Base-by-base conservation (phyloP, 768 basidiomycete species). In the Hygrophorus pudorinus region DNA sequence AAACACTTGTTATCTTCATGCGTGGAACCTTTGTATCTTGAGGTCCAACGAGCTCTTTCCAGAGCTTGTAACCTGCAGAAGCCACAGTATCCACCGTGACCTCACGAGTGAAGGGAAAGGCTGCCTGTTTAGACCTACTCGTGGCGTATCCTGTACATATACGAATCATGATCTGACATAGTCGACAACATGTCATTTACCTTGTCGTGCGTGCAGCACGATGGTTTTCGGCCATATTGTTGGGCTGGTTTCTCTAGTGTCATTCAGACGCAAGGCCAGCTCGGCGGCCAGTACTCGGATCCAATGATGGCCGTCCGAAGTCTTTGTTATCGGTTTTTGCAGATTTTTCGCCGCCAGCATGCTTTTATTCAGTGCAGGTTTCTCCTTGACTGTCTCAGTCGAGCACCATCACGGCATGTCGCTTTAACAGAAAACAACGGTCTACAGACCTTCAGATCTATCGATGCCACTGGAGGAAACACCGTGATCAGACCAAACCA, bases 261-360 rank as follows among this genome's bases (percentile, higher is more conserved):
- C 90, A 28, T 76, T 79, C 28, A 99, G 68, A 38, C 96, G 72
- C 7, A 93, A 68, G 5, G 86, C 79, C 14, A 99, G 71, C 55
- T 99, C 96, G 11, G 91, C 87, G 28, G 91, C 83, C 20, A 98
- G 75, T 8, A 98, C 83, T 8, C 84, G 73, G 37, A 99, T 76
- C 96, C 96, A 98, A 44, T 90, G 88, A 36, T 76, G 71, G 0
- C 90, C 93, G 47, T 92, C 82, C 2, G 77, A 69, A 11, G 74
- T 64, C 33, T 78, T 81, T 5, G 72, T 84, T 17, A 97, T 78
- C 0, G 85, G 76, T 28, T 79, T 76, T 0, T 83, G 79, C 17
- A 97, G 73, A 56, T 97, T 98, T 61, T 99, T 99, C n/a, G 90
- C 84, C 0, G 91, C 89, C 42, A 91, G 65, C 94, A 98, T 98